phyloP scores from a whole-genome alignment of 495 filamentous ascomycete genomes.

The Cudoniella acicularis region DNA sequence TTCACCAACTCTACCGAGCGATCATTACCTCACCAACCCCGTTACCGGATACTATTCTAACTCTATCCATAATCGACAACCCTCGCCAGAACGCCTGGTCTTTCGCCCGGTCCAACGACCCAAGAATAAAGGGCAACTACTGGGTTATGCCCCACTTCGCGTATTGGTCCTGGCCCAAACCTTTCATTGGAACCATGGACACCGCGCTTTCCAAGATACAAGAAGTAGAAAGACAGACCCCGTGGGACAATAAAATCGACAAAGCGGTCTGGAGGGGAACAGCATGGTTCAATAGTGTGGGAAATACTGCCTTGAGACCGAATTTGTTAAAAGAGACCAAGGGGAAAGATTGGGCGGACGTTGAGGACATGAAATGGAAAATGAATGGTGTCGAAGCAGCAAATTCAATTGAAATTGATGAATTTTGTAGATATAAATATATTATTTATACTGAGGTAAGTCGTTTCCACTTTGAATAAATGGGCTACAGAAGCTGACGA shows the following conservation, averaged over 20 bases:
- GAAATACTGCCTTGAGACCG: slow-evolving; percentile 38
- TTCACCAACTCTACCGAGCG: slow-evolving; percentile 48
- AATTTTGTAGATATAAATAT: slow-evolving; percentile 50
- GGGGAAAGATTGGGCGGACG: slow-evolving; percentile 45
- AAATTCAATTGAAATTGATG: slow-evolving; percentile 42
- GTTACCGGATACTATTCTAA: slow-evolving; percentile 62
- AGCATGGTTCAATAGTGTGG: slow-evolving; percentile 44
- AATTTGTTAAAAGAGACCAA: slow-evolving; percentile 36
- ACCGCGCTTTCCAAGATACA: slow-evolving; percentile 36
- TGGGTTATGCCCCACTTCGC: slow-evolving; percentile 82
- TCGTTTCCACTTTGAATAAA: too few species aligned
- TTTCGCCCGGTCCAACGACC: slow-evolving; percentile 37
- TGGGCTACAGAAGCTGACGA: background rate
- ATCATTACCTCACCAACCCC: slow-evolving; percentile 44
- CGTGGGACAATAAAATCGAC: slow-evolving; percentile 52
- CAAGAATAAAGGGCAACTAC: slow-evolving; percentile 33
- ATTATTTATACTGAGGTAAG: slow-evolving; percentile 52
- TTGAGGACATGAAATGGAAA: slow-evolving; percentile 41
- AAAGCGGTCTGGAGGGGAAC: slow-evolving; percentile 71
- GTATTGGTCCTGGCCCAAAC: slow-evolving; percentile 70
- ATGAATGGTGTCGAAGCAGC: slow-evolving; percentile 13
- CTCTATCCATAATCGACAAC: slow-evolving; percentile 40
- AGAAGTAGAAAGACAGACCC: slow-evolving; percentile 30
- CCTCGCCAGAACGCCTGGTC: slow-evolving; percentile 35
- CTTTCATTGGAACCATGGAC: slow-evolving; percentile 27